A percentile compares a stretch with the other conserved stretches of the same genome.
Conservation (phyloP, 495 filamentous ascomycete species). For the Baudoinia panamericana region DNA sequence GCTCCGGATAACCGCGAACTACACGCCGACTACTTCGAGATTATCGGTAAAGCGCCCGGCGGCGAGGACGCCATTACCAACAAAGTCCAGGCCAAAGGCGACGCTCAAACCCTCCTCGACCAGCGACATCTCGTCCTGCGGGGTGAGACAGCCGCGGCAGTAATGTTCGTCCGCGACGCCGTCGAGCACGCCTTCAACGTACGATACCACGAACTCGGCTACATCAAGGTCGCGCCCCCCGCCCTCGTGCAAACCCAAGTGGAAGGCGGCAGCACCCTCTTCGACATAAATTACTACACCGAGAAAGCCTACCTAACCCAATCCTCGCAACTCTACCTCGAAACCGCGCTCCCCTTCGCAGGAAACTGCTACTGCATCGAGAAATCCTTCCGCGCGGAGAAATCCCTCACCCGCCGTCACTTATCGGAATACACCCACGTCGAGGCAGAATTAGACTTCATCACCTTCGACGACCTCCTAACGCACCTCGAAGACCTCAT, state of each 20-base stretch:
- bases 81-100: conserved; percentile 66
- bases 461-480: conserved; percentile 86
- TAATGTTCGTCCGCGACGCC: conserved; percentile 84
- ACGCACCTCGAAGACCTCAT: conserved; percentile 80
- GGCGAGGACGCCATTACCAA: conserved; percentile 92
- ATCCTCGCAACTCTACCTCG: conserved; percentile 94
- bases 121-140: conserved; percentile 85
- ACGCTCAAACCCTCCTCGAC: conserved; percentile 70
- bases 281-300: conserved; percentile 88
- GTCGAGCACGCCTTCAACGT: conserved; percentile 72
- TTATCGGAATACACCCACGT: conserved; percentile 94
- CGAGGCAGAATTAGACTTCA: conserved; percentile 93
- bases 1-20: conserved; percentile 84
- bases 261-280: conserved; percentile 89
- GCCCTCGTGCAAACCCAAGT: conserved; percentile 98
- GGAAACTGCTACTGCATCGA: conserved; percentile 96
- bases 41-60: conserved; percentile 66
- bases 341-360: conserved; percentile 80
- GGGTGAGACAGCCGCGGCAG: conserved; percentile 70
- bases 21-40: conserved; percentile 83
- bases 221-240: conserved; percentile 81
- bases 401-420: conserved; percentile 86
- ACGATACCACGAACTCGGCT: conserved; percentile 62
- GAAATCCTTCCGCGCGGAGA: conserved; percentile 97
- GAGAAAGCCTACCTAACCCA: conserved; percentile 91